These are phyloP conservation scores for Neoboletus subvelutipes DNA, from an alignment of 768 basidiomycete genomes.

Conservation along the genomic window DNA sequence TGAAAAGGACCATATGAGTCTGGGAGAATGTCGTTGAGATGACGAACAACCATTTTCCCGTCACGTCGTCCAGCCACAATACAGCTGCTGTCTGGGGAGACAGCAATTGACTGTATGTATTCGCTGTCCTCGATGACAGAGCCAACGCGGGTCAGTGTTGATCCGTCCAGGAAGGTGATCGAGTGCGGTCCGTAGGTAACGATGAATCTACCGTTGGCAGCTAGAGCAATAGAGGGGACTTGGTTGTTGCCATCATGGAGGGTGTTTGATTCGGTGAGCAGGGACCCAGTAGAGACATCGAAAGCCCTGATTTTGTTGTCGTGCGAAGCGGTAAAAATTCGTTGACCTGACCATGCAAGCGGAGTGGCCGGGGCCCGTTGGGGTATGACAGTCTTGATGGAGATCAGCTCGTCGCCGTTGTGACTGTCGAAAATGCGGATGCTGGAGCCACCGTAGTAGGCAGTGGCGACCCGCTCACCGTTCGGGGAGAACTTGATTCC, in stretches of 20 bases:
- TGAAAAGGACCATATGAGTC: not conserved
- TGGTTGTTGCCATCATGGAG: not conserved
- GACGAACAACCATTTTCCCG: not conserved
- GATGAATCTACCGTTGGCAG: not conserved
- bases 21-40: not conserved
- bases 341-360: not conserved
- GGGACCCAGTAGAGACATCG: not conserved
- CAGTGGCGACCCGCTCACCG: too few relatives aligned
- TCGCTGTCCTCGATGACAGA: not conserved
- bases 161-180: not conserved
- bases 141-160: not conserved
- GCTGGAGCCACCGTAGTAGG: too few relatives aligned
- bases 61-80: too few relatives aligned
- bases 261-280: not conserved
- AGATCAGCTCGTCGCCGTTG: too few relatives aligned
- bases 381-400: too few relatives aligned
- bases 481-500: too few relatives aligned
- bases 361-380: not conserved
- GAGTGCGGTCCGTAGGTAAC: fast-evolving
- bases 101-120: not conserved
- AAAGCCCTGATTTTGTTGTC: not conserved
- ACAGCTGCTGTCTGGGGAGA: not conserved
- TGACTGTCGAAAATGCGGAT: too few relatives aligned
- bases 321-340: not conserved
- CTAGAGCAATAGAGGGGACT: not conserved